Base-by-base conservation (phyloP, 2,329 filamentous ascomycete species). In the Paecilomyces sp. region DNA sequence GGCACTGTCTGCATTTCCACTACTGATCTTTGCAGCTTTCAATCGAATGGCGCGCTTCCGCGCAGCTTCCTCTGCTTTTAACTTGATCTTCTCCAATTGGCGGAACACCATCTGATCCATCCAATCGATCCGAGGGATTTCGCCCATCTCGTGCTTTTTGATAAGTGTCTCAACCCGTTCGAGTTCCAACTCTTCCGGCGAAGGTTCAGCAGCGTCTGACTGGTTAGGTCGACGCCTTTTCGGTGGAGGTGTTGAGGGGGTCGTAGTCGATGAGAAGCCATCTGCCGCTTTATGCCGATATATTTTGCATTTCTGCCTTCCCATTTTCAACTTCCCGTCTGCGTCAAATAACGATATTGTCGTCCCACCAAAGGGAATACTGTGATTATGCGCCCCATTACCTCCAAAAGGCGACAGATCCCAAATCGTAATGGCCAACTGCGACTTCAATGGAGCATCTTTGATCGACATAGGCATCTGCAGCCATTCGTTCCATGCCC, bases 141-240 rank as follows among this genome's bases (percentile, higher is more conserved):
- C 94, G 18, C 92, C 92, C 89, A 97, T 95, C 71, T 99, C 95
- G 70, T 97, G 94, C 75, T 96, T 96, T 77, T 99, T 99, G 71
- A 99, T 89, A 24, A 97, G 75, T 58, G 86, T 88, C 70, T 97
- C 92, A 66, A 99, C 83, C 18, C 94, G 83, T 67, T 97, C 92
- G 62, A 97, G 83, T 74, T 99, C 94, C 57, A 91, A 87, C 61
- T 95, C 86, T 66, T 88, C 88, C 60, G 89, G 86, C n/a, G 85
- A 77, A 0, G 79, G 72, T 1, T 81, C 77, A 1, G 81, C 75
- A 1, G 71, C 69, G 57, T 75, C 72, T 50, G 75, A 76, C 56
- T 78, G 77, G 4, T 78, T 79, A 50, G 80, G 82, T 59, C 77
- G 81, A 2, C 79, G 76, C 30, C 80, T 80, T 56, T 83, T 79